Evolutionary conservation across 345 rosid genomes (phyloP), one percentile per base, ranked within the genome.

Genomic region (Pugionium cornutum): DNA sequence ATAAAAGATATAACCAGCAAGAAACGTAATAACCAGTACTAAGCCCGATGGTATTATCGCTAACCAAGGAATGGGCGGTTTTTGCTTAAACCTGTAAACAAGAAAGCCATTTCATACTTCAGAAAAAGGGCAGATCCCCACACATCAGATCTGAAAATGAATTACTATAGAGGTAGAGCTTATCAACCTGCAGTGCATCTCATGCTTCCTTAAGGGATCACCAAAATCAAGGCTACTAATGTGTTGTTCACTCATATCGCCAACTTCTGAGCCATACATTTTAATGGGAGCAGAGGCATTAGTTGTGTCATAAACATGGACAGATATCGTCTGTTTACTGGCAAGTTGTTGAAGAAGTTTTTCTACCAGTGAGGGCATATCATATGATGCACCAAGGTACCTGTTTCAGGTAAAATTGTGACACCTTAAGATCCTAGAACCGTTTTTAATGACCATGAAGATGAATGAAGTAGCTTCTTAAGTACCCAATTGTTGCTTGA

Each of bases 381-480:
- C 98, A 77, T 92, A 92, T 52, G 99, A 86, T 58, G 97, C 99
- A 44, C 99, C 99, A 4, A 90, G 81, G 75, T 92, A 92, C 77
- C 98, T 92, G 70, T 58, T 52, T 52, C 61, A 66, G 9, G 51
- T 46, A 6, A 5, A 25, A 41, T 2, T 41, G 4, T 1, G 11
- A 33, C 35, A 33, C 35, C 4, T 33, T 33, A 33, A 33, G 35
- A 18, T 44, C 10, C 28, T 44, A 42, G 42, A 37, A 37, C 41
- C 41, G 7, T 37, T 5, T 7, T 37, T 37, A 36, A 36, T 36
- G 6, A 36, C 4, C 40, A 36, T 36, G 40, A 4, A 36, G 45
- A 36, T 4, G 41, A 6, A 37, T 37, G 41, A 37, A 37, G 9
- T 4, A 37, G 9, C 6, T 7, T 37, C 9, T 37, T 37, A 37